These are phyloP conservation scores for Mortierella sp. DNA, from an alignment of 371 early-diverging fungal genomes.

Conservation along the genomic window DNA sequence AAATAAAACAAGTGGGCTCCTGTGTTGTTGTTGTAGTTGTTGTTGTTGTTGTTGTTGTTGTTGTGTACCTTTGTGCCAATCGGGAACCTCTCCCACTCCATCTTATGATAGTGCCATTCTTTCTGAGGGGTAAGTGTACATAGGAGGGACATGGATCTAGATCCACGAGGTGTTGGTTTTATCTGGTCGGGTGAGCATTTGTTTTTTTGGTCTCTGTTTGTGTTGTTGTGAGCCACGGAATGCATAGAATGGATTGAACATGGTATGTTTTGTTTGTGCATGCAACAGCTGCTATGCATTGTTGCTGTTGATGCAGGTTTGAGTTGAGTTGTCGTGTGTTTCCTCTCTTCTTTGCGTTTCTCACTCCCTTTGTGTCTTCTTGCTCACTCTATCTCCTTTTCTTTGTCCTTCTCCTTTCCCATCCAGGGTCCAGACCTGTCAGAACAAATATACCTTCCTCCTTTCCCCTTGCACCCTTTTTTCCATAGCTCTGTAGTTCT, in stretches of 20 bases:
- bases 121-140: neutral
- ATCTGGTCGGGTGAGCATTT: neutral
- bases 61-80: neutral
- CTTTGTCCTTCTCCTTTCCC: neutral
- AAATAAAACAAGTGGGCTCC: neutral
- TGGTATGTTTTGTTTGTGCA: neutral
- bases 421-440: neutral
- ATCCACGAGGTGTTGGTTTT: neutral
- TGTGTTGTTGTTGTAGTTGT: no score
- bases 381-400: neutral
- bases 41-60: no score
- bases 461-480: neutral
- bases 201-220: neutral
- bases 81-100: neutral
- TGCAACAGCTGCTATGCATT: neutral
- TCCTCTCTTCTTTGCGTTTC: neutral
- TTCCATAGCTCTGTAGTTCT: neutral
- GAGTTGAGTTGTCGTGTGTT: no score
- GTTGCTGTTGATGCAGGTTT: neutral
- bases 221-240: neutral
- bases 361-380: neutral
- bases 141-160: neutral
- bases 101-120: neutral
- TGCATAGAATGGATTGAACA: neutral
- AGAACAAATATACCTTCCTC: neutral